These are phyloP conservation scores for Cladosporium halotolerans DNA, from an alignment of 2,329 filamentous ascomycete genomes.

Conservation along the genomic window DNA sequence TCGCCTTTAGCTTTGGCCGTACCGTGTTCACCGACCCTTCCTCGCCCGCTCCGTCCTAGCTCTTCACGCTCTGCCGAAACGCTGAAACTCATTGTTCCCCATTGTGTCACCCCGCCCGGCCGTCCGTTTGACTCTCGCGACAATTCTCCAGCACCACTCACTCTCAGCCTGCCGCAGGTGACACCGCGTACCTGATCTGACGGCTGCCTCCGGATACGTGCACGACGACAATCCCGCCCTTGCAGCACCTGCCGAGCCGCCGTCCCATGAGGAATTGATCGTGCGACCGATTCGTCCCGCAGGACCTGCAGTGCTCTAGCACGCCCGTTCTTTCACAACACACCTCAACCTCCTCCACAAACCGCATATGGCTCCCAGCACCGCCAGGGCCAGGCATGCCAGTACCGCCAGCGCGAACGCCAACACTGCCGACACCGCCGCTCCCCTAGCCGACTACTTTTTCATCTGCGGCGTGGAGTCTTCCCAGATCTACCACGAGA, in stretches of 20 bases:
- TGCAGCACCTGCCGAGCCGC: neutral
- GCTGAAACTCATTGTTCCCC: neutral
- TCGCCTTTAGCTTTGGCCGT: neutral
- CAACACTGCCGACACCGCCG: constrained; percentile 31
- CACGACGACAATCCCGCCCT: constrained; percentile 1
- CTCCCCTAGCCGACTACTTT: constrained; percentile 60
- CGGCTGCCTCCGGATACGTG: constrained; percentile 4
- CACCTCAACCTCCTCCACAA: neutral
- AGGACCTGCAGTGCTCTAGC: constrained; percentile 8
- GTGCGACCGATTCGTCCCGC: neutral
- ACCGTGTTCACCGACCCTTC: neutral
- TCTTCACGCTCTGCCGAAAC: neutral
- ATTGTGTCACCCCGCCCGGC: neutral
- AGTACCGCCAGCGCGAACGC: constrained; percentile 7
- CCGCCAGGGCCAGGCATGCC: constrained; percentile 1
- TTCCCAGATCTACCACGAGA: constrained; percentile 45
- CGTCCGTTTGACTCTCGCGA: neutral
- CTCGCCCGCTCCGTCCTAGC: neutral
- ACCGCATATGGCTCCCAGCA: constrained; percentile 6
- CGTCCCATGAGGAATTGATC: constrained; percentile 6
- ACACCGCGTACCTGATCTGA: neutral
- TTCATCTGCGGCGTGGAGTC: constrained; percentile 55
- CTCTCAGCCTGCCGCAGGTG: neutral
- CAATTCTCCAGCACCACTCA: neutral
- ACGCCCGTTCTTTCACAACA: constrained; percentile 3